Evolutionary conservation across 139 green algal species (phyloP).

Genomic region (Picochlorum sp.): DNA sequence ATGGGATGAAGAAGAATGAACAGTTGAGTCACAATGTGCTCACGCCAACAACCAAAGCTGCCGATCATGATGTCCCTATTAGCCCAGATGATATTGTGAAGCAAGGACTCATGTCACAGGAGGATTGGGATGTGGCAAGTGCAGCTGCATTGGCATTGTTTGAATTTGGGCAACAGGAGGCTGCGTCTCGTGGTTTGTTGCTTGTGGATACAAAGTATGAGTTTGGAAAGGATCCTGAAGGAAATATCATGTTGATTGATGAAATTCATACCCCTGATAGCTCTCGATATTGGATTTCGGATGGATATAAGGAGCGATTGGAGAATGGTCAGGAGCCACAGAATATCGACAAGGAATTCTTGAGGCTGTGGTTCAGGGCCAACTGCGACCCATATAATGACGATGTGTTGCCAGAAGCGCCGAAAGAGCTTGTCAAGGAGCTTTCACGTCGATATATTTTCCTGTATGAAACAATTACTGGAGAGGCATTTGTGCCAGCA

Average conservation of each 20-base stretch:
- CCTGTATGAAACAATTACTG: slow-evolving; percentile 94
- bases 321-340: slow-evolving; percentile 74
- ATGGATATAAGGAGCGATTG: slow-evolving; percentile 73
- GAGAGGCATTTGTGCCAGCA: slow-evolving; percentile 58
- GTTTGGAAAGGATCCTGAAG: slow-evolving; percentile 70
- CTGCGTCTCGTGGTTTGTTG: slow-evolving; percentile 76
- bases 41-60: slow-evolving; percentile 94
- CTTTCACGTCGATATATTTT: slow-evolving; percentile 84
- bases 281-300: slow-evolving; percentile 84
- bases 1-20: slow-evolving; percentile 94
- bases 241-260: slow-evolving; percentile 60
- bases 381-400: slow-evolving; percentile 96
- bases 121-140: slow-evolving; percentile 67
- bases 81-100: slow-evolving; percentile 57
- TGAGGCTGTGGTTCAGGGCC: slow-evolving; percentile 90
- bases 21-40: slow-evolving; percentile 66
- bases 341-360: slow-evolving; percentile 99
- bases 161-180: slow-evolving; percentile 75
- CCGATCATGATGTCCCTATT: slow-evolving; percentile 86
- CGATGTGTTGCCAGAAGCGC: slow-evolving; percentile 79
- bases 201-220: slow-evolving; percentile 97
- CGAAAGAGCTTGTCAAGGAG: slow-evolving; percentile 77
- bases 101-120: slow-evolving; percentile 73
- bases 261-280: slow-evolving; percentile 97
- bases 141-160: slow-evolving; percentile 79